Evolutionary conservation across 2,329 filamentous ascomycete genomes (phyloP).

Genomic region (Gyromitra esculenta): DNA sequence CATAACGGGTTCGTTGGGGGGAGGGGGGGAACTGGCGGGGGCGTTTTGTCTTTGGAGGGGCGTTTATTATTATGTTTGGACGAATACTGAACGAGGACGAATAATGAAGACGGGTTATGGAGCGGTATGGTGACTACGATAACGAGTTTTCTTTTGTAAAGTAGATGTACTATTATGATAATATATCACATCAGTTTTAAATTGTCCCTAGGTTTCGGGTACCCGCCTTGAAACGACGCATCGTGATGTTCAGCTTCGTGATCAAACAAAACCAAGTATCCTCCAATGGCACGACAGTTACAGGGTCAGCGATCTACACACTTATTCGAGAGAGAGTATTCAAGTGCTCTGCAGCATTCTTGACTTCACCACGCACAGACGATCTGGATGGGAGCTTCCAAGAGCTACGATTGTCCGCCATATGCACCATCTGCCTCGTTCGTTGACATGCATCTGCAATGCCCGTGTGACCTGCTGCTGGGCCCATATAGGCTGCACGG

Average conservation of each 20-base stretch:
- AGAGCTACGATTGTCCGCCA: conserved; percentile 20
- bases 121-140: conserved; percentile 12
- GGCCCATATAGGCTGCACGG: conserved; percentile 9
- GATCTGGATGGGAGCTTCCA: conserved; percentile 17
- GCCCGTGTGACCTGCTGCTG: conserved; percentile 2
- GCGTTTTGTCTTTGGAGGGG: conserved; percentile 37
- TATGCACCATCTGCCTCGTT: conserved; percentile 29
- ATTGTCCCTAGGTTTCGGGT: conserved; percentile 20
- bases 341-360: conserved; percentile 5
- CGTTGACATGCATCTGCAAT: conserved; percentile 21
- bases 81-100: conserved; percentile 31
- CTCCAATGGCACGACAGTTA: conserved; percentile 3
- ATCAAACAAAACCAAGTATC: conserved; percentile 18
- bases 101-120: conserved; percentile 24
- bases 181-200: conserved; percentile 32
- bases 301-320: not conserved
- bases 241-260: conserved; percentile 9
- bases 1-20: conserved; percentile 27
- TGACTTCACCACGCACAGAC: conserved; percentile 18
- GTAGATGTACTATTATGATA: conserved; percentile 34
- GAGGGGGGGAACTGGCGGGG: conserved; percentile 12
- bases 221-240: conserved; percentile 22
- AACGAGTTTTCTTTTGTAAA: conserved; percentile 41
- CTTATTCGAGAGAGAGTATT: conserved; percentile 6
- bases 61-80: conserved; percentile 44